These are phyloP conservation scores for Fusarium piperis DNA, from an alignment of 2,329 filamentous ascomycete species.

Conservation along the genomic window DNA sequence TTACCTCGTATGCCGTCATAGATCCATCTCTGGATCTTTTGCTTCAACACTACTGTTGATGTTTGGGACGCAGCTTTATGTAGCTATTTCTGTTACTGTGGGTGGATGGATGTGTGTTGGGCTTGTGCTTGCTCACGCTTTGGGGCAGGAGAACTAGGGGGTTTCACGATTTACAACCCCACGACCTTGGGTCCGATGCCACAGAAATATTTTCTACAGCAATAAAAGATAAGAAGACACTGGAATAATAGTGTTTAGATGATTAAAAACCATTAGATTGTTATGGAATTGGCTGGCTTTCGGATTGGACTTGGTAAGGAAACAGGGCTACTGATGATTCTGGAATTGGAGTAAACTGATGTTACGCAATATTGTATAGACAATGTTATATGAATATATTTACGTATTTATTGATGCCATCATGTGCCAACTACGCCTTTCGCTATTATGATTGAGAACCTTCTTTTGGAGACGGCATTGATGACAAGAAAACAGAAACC, in stretches of 20 bases:
- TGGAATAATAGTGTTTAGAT: too few species aligned
- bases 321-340: not conserved
- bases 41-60: not conserved
- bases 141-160: not conserved
- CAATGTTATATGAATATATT: not conserved
- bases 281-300: not conserved
- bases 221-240: not conserved
- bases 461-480: not conserved
- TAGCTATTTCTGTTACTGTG: not conserved
- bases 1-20: not conserved
- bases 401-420: not conserved
- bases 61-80: not conserved
- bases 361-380: not conserved
- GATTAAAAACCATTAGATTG: not conserved
- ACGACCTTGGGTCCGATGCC: not conserved
- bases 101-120: slow-evolving; percentile 15
- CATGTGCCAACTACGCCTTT: not conserved
- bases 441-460: not conserved
- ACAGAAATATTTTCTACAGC: not conserved
- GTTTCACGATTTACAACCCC: not conserved
- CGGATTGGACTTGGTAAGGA: not conserved
- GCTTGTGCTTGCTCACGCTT: not conserved
- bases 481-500: not conserved
- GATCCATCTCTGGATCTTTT: not conserved
- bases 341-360: not conserved